Base-by-base conservation (phyloP, 208 protist genomes). In the Acanthamoeba lenticulata region DNA sequence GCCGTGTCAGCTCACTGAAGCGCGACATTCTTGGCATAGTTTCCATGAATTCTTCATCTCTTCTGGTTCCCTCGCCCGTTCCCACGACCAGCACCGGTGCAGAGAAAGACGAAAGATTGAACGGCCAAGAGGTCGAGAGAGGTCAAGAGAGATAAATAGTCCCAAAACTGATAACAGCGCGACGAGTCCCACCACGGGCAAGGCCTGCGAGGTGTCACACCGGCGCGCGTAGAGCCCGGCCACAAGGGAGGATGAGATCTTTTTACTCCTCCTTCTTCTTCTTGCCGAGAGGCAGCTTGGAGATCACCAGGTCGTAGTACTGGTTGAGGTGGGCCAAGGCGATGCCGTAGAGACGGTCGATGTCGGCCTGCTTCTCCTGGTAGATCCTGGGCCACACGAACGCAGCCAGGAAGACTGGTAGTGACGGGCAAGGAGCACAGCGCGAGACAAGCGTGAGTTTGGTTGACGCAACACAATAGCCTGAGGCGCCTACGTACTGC, bases 241-340 rank as follows among this genome's bases (percentile, higher is more conserved):
- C 49, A 57, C 49, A 9, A 57, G 19, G 49, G 19, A 57, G 13
- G 19, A 67, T 21, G 17, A 79, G n/a, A 44, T 34, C 32, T 65
- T 1, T 32, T 93, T 93, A 94, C 65, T 94, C 90, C n/a, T 74
- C 52, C 74, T 94, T 94, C 90, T 94, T 94, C 90, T 94, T 94
- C 74, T 94, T 94, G 47, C 65, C 62, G 19, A 94, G 90, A 67
- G 90, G 90, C 29, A 94, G 45, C 74, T 94, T 94, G 69, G 67
- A 55, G 47, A 83, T 34, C 19, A 83, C 65, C 34, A 94, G 47
- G 36, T 40, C 90, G 90, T 60, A 69, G 67, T 83, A 60, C 52
- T 81, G 45, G 67, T 74, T 57, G 67, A 94, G 47, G 49, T 86
- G 44, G 24, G 55, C 27, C 21, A 83, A 32, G 27, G 52, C 90